A percentile compares a stretch with the other conserved stretches of the same genome.
These are phyloP conservation scores for Naganishia liquefaciens DNA, from an alignment of 1,284 basidiomycete genomes.

Conservation along the genomic window DNA sequence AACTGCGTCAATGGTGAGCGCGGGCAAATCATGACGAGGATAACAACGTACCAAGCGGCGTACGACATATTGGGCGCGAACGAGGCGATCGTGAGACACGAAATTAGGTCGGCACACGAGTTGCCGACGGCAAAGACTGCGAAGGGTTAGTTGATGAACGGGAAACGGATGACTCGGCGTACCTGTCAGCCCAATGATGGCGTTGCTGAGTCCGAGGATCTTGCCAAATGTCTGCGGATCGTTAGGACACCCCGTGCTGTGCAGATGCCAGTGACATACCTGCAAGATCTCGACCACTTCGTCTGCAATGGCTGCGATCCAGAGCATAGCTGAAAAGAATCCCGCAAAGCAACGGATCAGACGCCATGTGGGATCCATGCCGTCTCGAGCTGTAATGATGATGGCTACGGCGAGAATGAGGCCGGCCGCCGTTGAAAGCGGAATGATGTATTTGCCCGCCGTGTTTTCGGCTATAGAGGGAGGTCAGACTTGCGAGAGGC, in stretches of 20 bases:
- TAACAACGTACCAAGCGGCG: constrained; percentile 54
- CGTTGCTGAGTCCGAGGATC: constrained; percentile 93
- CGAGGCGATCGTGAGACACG: constrained; percentile 87
- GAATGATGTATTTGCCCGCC: constrained; percentile 62
- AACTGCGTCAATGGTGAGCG: constrained; percentile 59
- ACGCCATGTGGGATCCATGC: constrained; percentile 63
- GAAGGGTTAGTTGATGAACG: constrained; percentile 13
- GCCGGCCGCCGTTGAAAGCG: constrained; percentile 63
- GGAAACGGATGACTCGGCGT: constrained; percentile 18
- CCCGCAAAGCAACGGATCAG: constrained; percentile 82
- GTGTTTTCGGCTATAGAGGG: constrained; percentile 59
- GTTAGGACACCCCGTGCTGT: not conserved
- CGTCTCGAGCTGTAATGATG: constrained; percentile 64
- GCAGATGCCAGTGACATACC: constrained; percentile 55
- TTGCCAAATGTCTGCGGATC: constrained; percentile 75
- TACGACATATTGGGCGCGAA: constrained; percentile 55
- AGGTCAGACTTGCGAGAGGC: constrained; percentile 18
- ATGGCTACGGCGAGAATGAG: constrained; percentile 62
- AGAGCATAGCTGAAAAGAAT: constrained; percentile 82
- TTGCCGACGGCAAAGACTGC: constrained; percentile 89
- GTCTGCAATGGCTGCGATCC: constrained; percentile 95
- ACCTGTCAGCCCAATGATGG: constrained; percentile 88
- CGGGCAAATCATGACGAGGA: not conserved
- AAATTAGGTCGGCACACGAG: constrained; percentile 92
- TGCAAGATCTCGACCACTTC: constrained; percentile 85